Conservation (phyloP, 2,329 filamentous ascomycete species). For the Massarina eburnea region DNA sequence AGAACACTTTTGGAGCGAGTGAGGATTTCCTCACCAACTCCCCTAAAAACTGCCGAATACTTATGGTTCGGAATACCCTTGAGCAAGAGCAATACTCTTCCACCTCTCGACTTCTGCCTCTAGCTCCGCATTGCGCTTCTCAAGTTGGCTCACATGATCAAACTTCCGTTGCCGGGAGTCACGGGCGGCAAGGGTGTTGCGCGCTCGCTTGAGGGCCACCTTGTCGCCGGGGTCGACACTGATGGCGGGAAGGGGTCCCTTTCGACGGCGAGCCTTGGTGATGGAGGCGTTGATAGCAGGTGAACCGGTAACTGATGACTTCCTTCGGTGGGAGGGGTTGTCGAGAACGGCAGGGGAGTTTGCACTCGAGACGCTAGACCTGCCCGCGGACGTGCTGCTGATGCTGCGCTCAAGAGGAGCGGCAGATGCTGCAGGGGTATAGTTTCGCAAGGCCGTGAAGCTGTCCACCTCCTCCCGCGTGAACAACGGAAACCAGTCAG, state of each 20-base stretch:
- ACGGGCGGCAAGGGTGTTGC: constrained; percentile 89
- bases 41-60: constrained; percentile 30
- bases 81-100: constrained; percentile 43
- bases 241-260: constrained; percentile 80
- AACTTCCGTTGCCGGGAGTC: constrained; percentile 90
- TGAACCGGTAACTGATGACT: constrained; percentile 47
- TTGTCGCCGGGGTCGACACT: constrained; percentile 73
- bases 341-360: constrained; percentile 42
- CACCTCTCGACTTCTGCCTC: constrained; percentile 53
- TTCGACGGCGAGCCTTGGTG: constrained; percentile 68
- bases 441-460: constrained; percentile 12
- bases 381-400: constrained; percentile 41
- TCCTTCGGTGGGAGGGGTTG: constrained; percentile 40
- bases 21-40: constrained; percentile 40
- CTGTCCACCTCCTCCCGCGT: constrained; percentile 51
- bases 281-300: constrained; percentile 72
- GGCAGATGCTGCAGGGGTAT: constrained; percentile 20
- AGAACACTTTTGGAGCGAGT: constrained; percentile 31
- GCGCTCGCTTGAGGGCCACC: constrained; percentile 86
- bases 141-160: constrained; percentile 71
- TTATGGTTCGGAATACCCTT: constrained; percentile 42
- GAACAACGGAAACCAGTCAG: constrained; percentile 75
- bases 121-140: constrained; percentile 71
- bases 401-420: constrained; percentile 46
- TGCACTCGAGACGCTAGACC: constrained; percentile 38